Evolutionary conservation across 257 asterid genomes (phyloP), one percentile per base, ranked within the genome.

Genomic region (Verbascum thapsus): DNA sequence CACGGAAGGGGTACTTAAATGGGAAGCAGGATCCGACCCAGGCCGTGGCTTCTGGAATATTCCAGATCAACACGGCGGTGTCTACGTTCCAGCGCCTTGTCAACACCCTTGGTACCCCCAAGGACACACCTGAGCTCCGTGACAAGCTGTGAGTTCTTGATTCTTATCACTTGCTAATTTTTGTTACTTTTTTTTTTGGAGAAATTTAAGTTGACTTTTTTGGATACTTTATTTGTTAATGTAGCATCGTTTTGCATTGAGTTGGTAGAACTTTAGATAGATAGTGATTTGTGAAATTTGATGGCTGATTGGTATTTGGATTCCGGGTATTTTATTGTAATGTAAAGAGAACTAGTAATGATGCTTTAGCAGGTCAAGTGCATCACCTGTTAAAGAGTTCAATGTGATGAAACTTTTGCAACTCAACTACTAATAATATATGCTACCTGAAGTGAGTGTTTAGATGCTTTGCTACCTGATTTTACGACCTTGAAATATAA

Each of bases 41-140:
- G 73, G 97, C 96, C 10, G 91, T 92, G 52, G 95, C 89, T 42
- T 81, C 95, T 54, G 99, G 96, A 51, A 87, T 89, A 56, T 89
- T 92, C 67, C 96, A 87, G 91, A 83, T 89, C 80, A 89, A 80
- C 76, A 92, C 97, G 44, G 88, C 91, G n/a, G 94, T 92, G 52
- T 83, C 96, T 9, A 81, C 96, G 26, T 92, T 92, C 74, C 97
- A 90, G 65, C 90, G 97, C 62, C 91, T 92, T 15, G 97, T 92
- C 52, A 92, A 92, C 66, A 81, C 97, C 70, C 87, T 92, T 1
- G 99, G 99, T 18, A 92, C 99, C 8, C 95, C 96, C 22, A 92
- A 87, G 78, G 99, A 92, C 67, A 89, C 97, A 53, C 91, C 96
- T 5, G 91, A 89, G 78, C 97, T 89, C 49, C 96, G 99, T 7